Percentiles rank a stretch among this genome's conserved stretches.
These are phyloP conservation scores for Hortiboletus flavorubellus DNA, from an alignment of 768 basidiomycete species.

Conservation along the genomic window DNA sequence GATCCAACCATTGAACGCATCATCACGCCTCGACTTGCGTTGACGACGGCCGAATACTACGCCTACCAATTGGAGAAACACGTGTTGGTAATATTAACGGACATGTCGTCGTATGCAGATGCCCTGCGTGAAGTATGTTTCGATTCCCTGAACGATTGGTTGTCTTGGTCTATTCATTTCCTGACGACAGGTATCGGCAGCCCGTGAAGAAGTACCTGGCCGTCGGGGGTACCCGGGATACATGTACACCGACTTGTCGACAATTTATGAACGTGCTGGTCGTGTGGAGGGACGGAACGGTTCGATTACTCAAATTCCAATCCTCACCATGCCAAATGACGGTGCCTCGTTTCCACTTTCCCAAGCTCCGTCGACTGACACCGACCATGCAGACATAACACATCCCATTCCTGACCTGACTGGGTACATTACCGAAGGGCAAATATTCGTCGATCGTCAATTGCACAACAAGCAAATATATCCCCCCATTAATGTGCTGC, in stretches of 20 bases:
- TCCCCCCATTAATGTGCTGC: slow-evolving; percentile 98
- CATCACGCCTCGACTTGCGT: slow-evolving; percentile 95
- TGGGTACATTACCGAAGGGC: slow-evolving; percentile 99
- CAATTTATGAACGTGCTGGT: slow-evolving; percentile 98
- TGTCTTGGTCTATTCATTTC: slow-evolving; percentile 5
- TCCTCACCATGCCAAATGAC: slow-evolving; percentile 99
- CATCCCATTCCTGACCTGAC: slow-evolving; percentile 99
- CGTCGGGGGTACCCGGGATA: slow-evolving; percentile 98
- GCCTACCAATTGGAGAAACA: slow-evolving; percentile 99
- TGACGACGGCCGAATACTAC: slow-evolving; percentile 99
- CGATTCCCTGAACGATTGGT: slow-evolving; percentile 15
- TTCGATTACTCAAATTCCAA: slow-evolving; percentile 99
- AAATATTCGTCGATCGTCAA: slow-evolving; percentile 98
- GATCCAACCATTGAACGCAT: slow-evolving; percentile 99
- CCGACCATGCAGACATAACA: slow-evolving; percentile 79
- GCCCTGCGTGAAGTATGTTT: slow-evolving; percentile 83
- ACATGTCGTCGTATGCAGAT: slow-evolving; percentile 98
- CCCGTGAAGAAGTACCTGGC: slow-evolving; percentile 98
- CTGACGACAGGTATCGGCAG: slow-evolving; percentile 72
- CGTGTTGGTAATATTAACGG: slow-evolving; percentile 97
- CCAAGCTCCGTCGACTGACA: slow-evolving; percentile 23
- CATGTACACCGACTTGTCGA: slow-evolving; percentile 99
- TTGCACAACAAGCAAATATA: slow-evolving; percentile 97
- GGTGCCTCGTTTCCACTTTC: slow-evolving; percentile 50
- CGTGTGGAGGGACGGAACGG: slow-evolving; percentile 97